Evolutionary conservation across 805 yeast genomes (phyloP).

Genomic region (Danielia reshetovae): DNA sequence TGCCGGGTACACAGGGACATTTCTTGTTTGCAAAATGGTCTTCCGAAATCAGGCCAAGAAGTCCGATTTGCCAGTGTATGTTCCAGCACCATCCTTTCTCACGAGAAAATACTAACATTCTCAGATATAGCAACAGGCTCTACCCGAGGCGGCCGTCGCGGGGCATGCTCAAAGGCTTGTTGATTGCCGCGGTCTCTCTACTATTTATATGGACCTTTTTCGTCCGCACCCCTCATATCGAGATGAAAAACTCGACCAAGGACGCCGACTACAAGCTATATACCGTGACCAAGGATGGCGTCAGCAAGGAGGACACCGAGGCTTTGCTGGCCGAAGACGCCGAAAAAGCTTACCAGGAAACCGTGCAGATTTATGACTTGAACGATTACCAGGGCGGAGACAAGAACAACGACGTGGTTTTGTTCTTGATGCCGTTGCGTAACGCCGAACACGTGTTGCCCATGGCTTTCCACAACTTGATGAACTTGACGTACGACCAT

Average conservation of each 20-base stretch:
- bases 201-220: constrained; percentile 8
- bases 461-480: constrained; percentile 77
- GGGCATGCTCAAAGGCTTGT: constrained; percentile 4
- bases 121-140: constrained; percentile 8
- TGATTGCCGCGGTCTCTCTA: constrained; percentile 9
- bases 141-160: constrained; percentile 12
- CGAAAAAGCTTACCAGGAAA: constrained; percentile 39
- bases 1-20: too few species aligned
- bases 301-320: constrained; percentile 9
- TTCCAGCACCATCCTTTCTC: too few species aligned
- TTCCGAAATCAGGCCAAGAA: constrained; percentile 19
- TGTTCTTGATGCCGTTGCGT: constrained; percentile 71
- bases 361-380: constrained; percentile 62
- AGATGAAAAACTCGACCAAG: background rate
- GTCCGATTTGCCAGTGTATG: constrained; percentile 47
- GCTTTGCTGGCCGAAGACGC: constrained; percentile 6
- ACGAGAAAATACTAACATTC: too few species aligned
- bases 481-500: constrained; percentile 85
- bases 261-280: constrained; percentile 21
- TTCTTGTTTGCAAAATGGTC: constrained; percentile 8
- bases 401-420: constrained; percentile 54
- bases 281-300: constrained; percentile 31
- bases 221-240: constrained; percentile 1
- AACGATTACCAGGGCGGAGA: constrained; percentile 48
- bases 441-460: constrained; percentile 77